A percentile compares a stretch with the other conserved stretches of the same genome.
phyloP scores from a whole-genome alignment of 1,284 basidiomycete species.

The Naganishia sp. region DNA sequence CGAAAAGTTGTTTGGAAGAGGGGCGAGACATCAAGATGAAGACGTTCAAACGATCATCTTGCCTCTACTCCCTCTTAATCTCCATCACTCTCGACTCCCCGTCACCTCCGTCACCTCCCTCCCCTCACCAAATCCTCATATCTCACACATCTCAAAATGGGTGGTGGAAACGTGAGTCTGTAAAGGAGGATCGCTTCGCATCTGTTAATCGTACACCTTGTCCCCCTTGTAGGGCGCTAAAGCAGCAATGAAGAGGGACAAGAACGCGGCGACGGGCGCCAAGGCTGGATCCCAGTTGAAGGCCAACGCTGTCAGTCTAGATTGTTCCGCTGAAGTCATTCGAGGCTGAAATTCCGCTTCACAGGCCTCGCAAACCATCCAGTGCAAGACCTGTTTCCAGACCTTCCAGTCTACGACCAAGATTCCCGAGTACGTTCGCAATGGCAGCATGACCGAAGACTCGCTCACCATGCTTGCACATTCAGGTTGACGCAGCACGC shows the following conservation, averaged over 20 bases:
- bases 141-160: conserved; percentile 22
- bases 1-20: conserved; percentile 8
- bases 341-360: neutral
- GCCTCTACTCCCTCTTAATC: neutral
- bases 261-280: conserved; percentile 39
- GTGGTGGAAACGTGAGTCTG: conserved; percentile 15
- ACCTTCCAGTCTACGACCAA: conserved; percentile 57
- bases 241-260: conserved; percentile 45
- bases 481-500: conserved; percentile 1
- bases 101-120: neutral
- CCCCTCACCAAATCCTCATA: conserved; percentile 3
- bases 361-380: conserved; percentile 55
- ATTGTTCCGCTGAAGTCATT: neutral
- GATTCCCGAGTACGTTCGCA: conserved; percentile 48
- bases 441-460: neutral
- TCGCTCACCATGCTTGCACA: neutral
- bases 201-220: neutral
- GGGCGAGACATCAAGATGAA: conserved; percentile 7
- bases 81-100: neutral
- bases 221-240: conserved; percentile 48
- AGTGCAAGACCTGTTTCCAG: conserved; percentile 56
- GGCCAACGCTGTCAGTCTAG: conserved; percentile 48
- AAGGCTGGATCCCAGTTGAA: conserved; percentile 51
- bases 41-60: neutral
- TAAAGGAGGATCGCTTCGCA: neutral